phyloP scores from a whole-genome alignment of 805 yeast species.

The Saccharomycopsis babjevae region DNA sequence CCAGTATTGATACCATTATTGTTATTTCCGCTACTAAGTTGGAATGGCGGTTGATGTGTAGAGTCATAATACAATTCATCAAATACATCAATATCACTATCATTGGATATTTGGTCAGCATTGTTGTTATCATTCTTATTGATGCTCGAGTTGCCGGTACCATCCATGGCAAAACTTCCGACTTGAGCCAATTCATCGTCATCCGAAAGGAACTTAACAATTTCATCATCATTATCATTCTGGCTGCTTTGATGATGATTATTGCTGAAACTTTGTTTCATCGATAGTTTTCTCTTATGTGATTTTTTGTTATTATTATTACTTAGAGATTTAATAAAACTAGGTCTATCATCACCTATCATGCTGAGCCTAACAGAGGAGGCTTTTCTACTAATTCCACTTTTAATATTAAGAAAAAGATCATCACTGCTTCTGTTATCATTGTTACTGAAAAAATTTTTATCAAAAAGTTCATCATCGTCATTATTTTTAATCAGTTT shows the following conservation, averaged over 20 bases:
- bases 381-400: background rate
- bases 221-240: constrained; percentile 21
- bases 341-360: background rate
- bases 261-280: background rate
- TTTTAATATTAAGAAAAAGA: background rate
- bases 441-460: background rate
- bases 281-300: background rate
- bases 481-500: constrained; percentile 9
- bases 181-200: constrained; percentile 21
- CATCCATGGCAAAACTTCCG: constrained; percentile 21
- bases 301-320: background rate
- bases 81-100: constrained; percentile 16
- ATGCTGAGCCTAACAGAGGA: background rate
- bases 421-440: background rate
- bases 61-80: constrained; percentile 20
- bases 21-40: constrained; percentile 14
- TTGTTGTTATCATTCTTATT: constrained; percentile 23
- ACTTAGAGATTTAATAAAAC: background rate
- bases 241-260: constrained; percentile 23
- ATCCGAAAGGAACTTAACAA: constrained; percentile 26
- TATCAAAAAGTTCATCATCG: constrained; percentile 9
- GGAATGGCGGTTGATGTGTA: constrained; percentile 19
- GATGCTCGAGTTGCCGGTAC: constrained; percentile 17
- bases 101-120: constrained; percentile 23
- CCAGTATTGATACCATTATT: constrained; percentile 7